phyloP scores from a whole-genome alignment of 768 basidiomycete species.

The Phylloporus arenicola region DNA sequence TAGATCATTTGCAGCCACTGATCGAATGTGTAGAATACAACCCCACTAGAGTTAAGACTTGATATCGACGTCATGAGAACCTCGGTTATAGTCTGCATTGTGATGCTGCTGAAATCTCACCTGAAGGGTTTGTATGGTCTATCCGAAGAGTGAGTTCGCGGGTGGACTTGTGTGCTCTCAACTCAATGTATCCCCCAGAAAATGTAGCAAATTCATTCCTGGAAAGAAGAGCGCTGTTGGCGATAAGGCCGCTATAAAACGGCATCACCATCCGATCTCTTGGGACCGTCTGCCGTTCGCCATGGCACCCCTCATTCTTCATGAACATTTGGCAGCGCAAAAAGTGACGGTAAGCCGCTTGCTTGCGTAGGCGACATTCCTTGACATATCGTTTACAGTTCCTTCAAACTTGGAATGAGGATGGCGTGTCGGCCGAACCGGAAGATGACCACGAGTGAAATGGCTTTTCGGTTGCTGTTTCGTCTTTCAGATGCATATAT shows the following conservation, averaged over 20 bases:
- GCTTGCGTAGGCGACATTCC: neutral
- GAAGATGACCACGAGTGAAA: slow-evolving; percentile 41
- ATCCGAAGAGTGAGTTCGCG: slow-evolving; percentile 76
- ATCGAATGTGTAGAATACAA: slow-evolving; percentile 1
- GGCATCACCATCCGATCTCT: slow-evolving; percentile 55
- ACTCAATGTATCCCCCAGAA: slow-evolving; percentile 42
- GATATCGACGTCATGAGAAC: slow-evolving; percentile 44
- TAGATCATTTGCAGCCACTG: neutral
- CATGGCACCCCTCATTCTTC: slow-evolving; percentile 50
- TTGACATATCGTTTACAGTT: slow-evolving; percentile 40
- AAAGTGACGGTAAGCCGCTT: slow-evolving; percentile 52
- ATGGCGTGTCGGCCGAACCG: slow-evolving; percentile 65
- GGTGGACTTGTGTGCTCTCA: neutral
- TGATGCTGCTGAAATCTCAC: slow-evolving; percentile 83
- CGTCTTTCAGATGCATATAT: slow-evolving; percentile 16
- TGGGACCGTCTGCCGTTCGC: slow-evolving; percentile 77
- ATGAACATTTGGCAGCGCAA: slow-evolving; percentile 58
- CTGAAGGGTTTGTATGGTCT: slow-evolving; percentile 79
- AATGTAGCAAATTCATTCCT: slow-evolving; percentile 82
- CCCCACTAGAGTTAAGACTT: slow-evolving; percentile 5
- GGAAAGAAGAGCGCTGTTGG: slow-evolving; percentile 89
- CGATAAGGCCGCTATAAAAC: slow-evolving; percentile 70
- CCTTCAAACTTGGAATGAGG: slow-evolving; percentile 76
- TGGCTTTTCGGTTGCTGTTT: neutral
- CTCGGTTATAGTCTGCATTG: slow-evolving; percentile 75